Base-by-base conservation (phyloP, 768 basidiomycete species). In the Thelephora aurantiotincta region DNA sequence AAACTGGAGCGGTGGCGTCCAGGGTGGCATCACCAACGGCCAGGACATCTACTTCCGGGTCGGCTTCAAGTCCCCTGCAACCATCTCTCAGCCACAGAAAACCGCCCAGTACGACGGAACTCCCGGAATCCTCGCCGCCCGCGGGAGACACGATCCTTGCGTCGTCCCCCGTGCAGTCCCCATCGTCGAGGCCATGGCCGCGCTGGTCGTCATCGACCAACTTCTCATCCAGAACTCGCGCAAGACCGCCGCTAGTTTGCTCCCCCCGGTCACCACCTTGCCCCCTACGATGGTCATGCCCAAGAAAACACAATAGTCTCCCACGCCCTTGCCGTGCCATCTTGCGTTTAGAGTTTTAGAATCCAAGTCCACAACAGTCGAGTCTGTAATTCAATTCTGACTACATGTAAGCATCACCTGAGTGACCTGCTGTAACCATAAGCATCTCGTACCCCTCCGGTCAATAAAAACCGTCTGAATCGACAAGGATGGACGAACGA, bases 31-130 rank as follows among this genome's bases (percentile, higher is more conserved):
- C 61, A 84, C 90, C 41, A 99, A 99, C 60, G 90, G 90, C 34
- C 92, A 99, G 69, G 80, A 89, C 58, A 83, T 99, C 57, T 99
- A 97, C 72, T 99, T 99, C 73, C 76, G 91, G 91, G 74, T 97
- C 55, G 93, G 86, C 9, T 99, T 99, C 78, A 99, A 99, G 68
- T 90, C 90, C 14, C 96, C 96, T 48, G 96, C 96, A 43, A 99
- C 96, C 48, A 99, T 99, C 61, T 87, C 91, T 19, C 91, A 88
- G 62, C 70, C 79, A 23, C 96, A 99, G 65, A 62, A 70, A 43
- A 99, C 96, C 20, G 90, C 84, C 11, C 83, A 87, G 63, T 99
- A 99, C 63, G 82, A 96, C 59, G 96, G 96, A 23, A 86, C 88
- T 9, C 69, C 77, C 1, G 96, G 96, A 20, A 75, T 74, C 35